Percentiles rank a stretch among this genome's conserved stretches.
Evolutionary conservation across 306 rosid species (phyloP).

Genomic region (Amphicarpaea edgeworthii): DNA sequence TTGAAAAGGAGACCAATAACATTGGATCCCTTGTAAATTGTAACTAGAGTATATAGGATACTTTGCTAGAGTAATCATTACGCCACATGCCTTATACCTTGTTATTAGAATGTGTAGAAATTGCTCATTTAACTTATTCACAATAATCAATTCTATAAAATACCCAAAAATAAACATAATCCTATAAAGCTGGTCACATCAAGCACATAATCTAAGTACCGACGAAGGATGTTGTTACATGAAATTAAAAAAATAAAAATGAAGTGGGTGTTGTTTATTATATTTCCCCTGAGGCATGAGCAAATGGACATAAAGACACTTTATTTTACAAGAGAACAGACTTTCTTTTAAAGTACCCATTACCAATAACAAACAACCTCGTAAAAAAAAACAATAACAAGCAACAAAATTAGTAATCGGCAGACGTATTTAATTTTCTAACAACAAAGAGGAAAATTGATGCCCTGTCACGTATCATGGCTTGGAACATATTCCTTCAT

Average conservation of each 20-base stretch:
- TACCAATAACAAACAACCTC: background rate
- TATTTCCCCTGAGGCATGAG: background rate
- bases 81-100: too few relatives aligned
- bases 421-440: conserved; percentile 35
- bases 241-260: background rate
- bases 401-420: background rate
- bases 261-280: conserved; percentile 1
- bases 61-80: too few relatives aligned
- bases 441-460: conserved; percentile 34
- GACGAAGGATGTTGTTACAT: conserved; percentile 26
- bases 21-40: too few relatives aligned
- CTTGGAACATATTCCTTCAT: conserved; percentile 58
- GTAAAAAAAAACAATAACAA: background rate
- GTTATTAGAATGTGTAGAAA: background rate
- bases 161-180: background rate
- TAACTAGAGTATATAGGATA: too few relatives aligned
- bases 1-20: too few relatives aligned
- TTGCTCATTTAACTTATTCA: background rate
- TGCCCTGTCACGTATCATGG: conserved; percentile 36
- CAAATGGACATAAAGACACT: conserved; percentile 35
- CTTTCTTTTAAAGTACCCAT: conserved; percentile 36
- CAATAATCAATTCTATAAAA: background rate
- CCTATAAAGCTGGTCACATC: background rate
- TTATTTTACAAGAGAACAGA: conserved; percentile 37
- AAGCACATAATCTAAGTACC: conserved; percentile 11